A percentile compares a stretch with the other conserved stretches of the same genome.
Evolutionary conservation across 2,329 filamentous ascomycete genomes (phyloP).

Genomic region (Scorias spongiosa): DNA sequence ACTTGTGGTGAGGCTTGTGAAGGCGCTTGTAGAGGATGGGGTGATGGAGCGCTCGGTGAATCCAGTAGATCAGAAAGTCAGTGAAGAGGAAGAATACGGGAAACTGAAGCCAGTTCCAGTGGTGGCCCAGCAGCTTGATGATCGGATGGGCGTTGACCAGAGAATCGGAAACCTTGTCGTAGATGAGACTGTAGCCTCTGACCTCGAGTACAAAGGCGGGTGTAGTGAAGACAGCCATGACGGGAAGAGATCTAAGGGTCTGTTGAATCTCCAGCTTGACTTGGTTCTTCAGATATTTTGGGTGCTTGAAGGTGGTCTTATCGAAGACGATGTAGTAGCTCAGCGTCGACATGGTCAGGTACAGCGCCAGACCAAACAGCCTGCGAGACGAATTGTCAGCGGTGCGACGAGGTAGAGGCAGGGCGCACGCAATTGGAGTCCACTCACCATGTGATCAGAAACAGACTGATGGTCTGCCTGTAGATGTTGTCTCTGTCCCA

Average conservation of each 20-base stretch:
- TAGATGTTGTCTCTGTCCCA: constrained; percentile 63
- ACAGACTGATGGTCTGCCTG: constrained; percentile 62
- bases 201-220: constrained; percentile 74
- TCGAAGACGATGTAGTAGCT: constrained; percentile 88
- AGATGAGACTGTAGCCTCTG: constrained; percentile 71
- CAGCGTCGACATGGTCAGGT: constrained; percentile 68
- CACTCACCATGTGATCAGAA: constrained; percentile 68
- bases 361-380: constrained; percentile 70
- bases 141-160: constrained; percentile 14
- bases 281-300: constrained; percentile 91
- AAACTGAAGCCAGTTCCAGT: constrained; percentile 64
- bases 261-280: constrained; percentile 73
- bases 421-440: not conserved
- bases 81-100: constrained; percentile 79
- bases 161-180: constrained; percentile 42
- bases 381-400: constrained; percentile 29
- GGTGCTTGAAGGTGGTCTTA: constrained; percentile 74
- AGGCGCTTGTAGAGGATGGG: constrained; percentile 68
- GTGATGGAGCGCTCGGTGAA: constrained; percentile 74
- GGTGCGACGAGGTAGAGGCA: too few species aligned
- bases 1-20: constrained; percentile 98
- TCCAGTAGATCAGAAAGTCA: constrained; percentile 82
- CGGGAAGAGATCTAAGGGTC: constrained; percentile 58
- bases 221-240: constrained; percentile 69
- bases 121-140: constrained; percentile 25